These are phyloP conservation scores for Prillingera fragicola DNA, from an alignment of 1,284 basidiomycete genomes.

Conservation along the genomic window DNA sequence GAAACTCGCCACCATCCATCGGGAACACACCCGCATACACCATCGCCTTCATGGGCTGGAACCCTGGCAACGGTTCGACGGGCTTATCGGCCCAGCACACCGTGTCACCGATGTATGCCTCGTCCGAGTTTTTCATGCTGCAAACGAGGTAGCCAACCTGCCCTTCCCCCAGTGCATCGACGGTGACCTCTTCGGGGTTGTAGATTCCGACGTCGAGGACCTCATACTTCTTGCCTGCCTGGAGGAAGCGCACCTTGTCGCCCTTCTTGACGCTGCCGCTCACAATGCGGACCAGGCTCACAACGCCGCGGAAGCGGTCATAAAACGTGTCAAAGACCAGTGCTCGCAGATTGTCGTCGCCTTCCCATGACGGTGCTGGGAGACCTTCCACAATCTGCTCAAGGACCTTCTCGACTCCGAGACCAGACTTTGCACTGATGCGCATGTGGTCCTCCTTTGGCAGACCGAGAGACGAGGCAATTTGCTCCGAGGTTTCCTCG, in stretches of 20 bases:
- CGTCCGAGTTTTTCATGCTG: slow-evolving; percentile 97
- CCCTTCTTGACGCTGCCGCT: slow-evolving; percentile 63
- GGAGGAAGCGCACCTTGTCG: slow-evolving; percentile 79
- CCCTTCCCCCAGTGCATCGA: slow-evolving; percentile 66
- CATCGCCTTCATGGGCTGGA: slow-evolving; percentile 91
- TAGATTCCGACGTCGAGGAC: slow-evolving; percentile 87
- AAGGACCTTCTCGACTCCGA: slow-evolving; percentile 66
- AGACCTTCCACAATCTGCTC: slow-evolving; percentile 74
- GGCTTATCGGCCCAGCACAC: slow-evolving; percentile 68
- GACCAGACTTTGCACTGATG: slow-evolving; percentile 90
- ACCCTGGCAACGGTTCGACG: slow-evolving; percentile 83
- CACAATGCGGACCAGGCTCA: slow-evolving; percentile 76
- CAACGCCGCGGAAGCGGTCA: slow-evolving; percentile 93
- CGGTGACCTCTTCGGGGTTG: slow-evolving; percentile 78
- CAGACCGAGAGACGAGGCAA: slow-evolving; percentile 73
- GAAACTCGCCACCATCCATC: slow-evolving; percentile 82
- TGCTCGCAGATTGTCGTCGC: slow-evolving; percentile 60
- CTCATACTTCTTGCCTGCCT: slow-evolving; percentile 87
- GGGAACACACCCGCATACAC: slow-evolving; percentile 95
- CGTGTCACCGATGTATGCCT: slow-evolving; percentile 77
- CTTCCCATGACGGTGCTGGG: slow-evolving; percentile 59
- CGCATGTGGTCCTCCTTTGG: slow-evolving; percentile 64
- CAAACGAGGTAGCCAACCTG: slow-evolving; percentile 87
- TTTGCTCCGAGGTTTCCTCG: slow-evolving; percentile 69
- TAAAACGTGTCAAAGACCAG: slow-evolving; percentile 93